These are phyloP conservation scores for Pisolithus thermaeus DNA, from an alignment of 1,284 basidiomycete species.

Conservation along the genomic window DNA sequence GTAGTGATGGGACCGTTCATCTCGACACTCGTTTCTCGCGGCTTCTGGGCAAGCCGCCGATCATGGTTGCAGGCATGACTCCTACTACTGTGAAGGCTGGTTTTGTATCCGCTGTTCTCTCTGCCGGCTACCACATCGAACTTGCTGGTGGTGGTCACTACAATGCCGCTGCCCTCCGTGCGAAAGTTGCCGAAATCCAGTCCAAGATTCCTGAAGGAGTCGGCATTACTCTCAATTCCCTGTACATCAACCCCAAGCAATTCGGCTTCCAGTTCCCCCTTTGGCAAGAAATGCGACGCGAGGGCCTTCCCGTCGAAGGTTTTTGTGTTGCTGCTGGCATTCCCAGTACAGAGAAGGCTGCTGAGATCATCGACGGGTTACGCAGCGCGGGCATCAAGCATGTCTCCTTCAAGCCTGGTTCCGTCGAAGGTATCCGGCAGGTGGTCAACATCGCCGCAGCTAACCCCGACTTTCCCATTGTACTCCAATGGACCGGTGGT, in stretches of 20 bases:
- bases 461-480: conserved; percentile 96
- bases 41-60: conserved; percentile 89
- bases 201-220: conserved; percentile 77
- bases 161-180: conserved; percentile 80
- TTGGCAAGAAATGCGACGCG: conserved; percentile 96
- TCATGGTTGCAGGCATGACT: conserved; percentile 99
- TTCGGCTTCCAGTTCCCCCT: conserved; percentile 96
- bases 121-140: conserved; percentile 95
- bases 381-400: conserved; percentile 85
- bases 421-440: conserved; percentile 94
- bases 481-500: conserved; percentile 98
- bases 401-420: conserved; percentile 96
- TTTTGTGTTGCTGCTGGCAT: conserved; percentile 98
- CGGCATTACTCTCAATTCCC: conserved; percentile 89
- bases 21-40: conserved; percentile 97
- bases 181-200: conserved; percentile 89
- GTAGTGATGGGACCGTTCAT: conserved; percentile 82
- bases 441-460: conserved; percentile 93
- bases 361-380: conserved; percentile 83
- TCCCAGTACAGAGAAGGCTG: conserved; percentile 88
- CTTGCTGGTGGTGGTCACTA: conserved; percentile 98
- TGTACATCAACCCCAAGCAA: conserved; percentile 98
- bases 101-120: conserved; percentile 87
- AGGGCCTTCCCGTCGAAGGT: conserved; percentile 93
- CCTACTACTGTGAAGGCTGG: conserved; percentile 90